Evolutionary conservation across 2,329 filamentous ascomycete genomes (phyloP).

Genomic region (Trichoderma afroharzianum): DNA sequence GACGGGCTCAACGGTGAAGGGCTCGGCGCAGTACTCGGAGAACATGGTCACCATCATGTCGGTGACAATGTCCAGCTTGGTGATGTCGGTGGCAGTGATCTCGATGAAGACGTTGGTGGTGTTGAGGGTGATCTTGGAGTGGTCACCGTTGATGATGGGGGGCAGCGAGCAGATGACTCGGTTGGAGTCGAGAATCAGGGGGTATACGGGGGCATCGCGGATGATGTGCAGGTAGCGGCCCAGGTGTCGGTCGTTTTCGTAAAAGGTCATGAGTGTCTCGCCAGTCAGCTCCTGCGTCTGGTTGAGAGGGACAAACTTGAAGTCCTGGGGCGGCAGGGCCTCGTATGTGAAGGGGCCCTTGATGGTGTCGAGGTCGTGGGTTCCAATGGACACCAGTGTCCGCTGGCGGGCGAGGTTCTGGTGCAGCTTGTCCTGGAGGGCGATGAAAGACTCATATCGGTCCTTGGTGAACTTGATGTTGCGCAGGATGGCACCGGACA

Average conservation of each 20-base stretch:
- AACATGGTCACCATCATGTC: slow-evolving; percentile 98
- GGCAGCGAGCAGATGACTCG: slow-evolving; percentile 86
- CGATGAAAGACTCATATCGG: slow-evolving; percentile 95
- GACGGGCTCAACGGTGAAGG: slow-evolving; percentile 90
- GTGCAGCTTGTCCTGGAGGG: slow-evolving; percentile 95
- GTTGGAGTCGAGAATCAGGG: slow-evolving; percentile 90
- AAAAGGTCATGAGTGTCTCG: slow-evolving; percentile 88
- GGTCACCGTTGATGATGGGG: slow-evolving; percentile 95
- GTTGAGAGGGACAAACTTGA: slow-evolving; percentile 87
- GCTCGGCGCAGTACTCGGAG: slow-evolving; percentile 81
- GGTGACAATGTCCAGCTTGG: slow-evolving; percentile 92
- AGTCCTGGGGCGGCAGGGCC: slow-evolving; percentile 83
- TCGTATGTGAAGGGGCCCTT: slow-evolving; percentile 96
- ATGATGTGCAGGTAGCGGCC: slow-evolving; percentile 92
- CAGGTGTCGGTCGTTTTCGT: slow-evolving; percentile 90
- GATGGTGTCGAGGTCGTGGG: slow-evolving; percentile 91
- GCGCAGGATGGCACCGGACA: slow-evolving; percentile 84
- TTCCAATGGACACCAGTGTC: slow-evolving; percentile 94
- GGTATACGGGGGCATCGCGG: slow-evolving; percentile 87
- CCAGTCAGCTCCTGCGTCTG: slow-evolving; percentile 85
- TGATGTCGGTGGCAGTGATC: slow-evolving; percentile 91
- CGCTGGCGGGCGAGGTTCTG: slow-evolving; percentile 90
- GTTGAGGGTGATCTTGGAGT: slow-evolving; percentile 89
- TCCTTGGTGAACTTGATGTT: slow-evolving; percentile 89
- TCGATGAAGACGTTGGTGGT: slow-evolving; percentile 96